Percentiles rank a stretch among this genome's conserved stretches.
These are phyloP conservation scores for Trifolium fragiferum DNA, from an alignment of 306 rosid species.

Conservation along the genomic window DNA sequence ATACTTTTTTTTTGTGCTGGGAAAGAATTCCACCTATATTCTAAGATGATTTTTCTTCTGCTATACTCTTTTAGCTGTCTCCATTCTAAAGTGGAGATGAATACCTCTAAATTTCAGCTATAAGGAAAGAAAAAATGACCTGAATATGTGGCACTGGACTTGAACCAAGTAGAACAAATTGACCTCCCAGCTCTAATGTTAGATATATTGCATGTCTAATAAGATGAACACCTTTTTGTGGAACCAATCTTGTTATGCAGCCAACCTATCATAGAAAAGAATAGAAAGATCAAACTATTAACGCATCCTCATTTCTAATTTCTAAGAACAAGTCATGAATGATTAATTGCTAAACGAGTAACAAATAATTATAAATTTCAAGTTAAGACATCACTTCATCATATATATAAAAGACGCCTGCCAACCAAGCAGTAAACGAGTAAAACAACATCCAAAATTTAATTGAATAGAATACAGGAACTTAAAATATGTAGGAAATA, in stretches of 20 bases:
- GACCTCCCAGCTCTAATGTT: conserved; percentile 92
- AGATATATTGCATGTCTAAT: conserved; percentile 89
- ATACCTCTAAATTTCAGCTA: conserved; percentile 35
- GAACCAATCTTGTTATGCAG: conserved; percentile 95
- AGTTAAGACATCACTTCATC: conserved; percentile 19
- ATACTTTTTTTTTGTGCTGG: background rate
- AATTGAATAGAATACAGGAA: conserved; percentile 7
- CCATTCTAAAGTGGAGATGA: conserved; percentile 36
- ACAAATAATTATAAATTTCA: conserved; percentile 30
- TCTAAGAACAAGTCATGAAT: conserved; percentile 22
- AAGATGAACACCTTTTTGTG: conserved; percentile 97
- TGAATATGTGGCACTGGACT: conserved; percentile 93
- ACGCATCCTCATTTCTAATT: conserved; percentile 32
- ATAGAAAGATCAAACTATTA: conserved; percentile 28
- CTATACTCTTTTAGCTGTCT: conserved; percentile 3
- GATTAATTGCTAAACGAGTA: conserved; percentile 31
- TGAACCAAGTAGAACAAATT: conserved; percentile 94
- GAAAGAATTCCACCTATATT: conserved; percentile 34
- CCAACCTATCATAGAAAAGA: conserved; percentile 68
- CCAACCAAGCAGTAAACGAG: conserved; percentile 28
- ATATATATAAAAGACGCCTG: background rate
- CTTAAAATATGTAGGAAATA: conserved; percentile 8
- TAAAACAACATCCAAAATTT: conserved; percentile 29
- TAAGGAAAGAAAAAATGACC: conserved; percentile 53
- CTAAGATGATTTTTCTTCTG: conserved; percentile 26